phyloP scores from a whole-genome alignment of 2,329 filamentous ascomycete species.

The Rachicladosporium sp. region DNA sequence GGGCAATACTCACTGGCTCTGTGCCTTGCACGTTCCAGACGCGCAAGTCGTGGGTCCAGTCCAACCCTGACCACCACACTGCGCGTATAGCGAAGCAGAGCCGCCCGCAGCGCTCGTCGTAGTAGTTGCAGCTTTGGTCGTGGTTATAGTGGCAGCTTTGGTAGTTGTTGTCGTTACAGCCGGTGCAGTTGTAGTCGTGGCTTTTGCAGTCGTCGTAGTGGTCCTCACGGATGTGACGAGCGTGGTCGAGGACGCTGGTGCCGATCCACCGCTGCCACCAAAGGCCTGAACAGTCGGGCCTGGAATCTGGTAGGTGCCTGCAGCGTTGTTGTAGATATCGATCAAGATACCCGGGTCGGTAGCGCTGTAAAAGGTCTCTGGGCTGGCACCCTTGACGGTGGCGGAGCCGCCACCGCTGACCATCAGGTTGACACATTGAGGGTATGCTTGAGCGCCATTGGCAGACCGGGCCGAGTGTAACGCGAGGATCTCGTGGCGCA shows the following conservation, averaged over 20 bases:
- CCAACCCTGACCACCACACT: conserved; percentile 14
- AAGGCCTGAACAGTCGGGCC: conserved; percentile 28
- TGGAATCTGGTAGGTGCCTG: conserved; percentile 36
- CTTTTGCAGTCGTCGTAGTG: neutral
- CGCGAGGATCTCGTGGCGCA: conserved; percentile 42
- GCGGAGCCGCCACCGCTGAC: conserved; percentile 28
- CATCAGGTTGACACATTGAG: conserved; percentile 31
- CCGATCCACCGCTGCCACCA: neutral
- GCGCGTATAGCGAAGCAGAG: conserved; percentile 6
- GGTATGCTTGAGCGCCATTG: conserved; percentile 41
- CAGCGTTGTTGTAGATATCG: conserved; percentile 44
- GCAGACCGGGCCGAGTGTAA: conserved; percentile 30
- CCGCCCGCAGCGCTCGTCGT: neutral
- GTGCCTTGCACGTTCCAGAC: conserved; percentile 10
- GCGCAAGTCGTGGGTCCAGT: conserved; percentile 12
- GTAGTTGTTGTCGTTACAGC: neutral
- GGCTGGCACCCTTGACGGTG: conserved; percentile 37
- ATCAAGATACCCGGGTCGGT: conserved; percentile 46
- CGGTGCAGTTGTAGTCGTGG: neutral
- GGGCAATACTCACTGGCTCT: conserved; percentile 6
- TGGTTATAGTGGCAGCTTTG: conserved; percentile 4
- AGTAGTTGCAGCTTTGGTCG: conserved; percentile 2
- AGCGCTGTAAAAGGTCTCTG: conserved; percentile 45
- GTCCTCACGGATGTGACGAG: neutral
- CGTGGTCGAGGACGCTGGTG: no score